phyloP scores from a whole-genome alignment of 2,329 filamentous ascomycete genomes.

The Periconia macrospinosa region DNA sequence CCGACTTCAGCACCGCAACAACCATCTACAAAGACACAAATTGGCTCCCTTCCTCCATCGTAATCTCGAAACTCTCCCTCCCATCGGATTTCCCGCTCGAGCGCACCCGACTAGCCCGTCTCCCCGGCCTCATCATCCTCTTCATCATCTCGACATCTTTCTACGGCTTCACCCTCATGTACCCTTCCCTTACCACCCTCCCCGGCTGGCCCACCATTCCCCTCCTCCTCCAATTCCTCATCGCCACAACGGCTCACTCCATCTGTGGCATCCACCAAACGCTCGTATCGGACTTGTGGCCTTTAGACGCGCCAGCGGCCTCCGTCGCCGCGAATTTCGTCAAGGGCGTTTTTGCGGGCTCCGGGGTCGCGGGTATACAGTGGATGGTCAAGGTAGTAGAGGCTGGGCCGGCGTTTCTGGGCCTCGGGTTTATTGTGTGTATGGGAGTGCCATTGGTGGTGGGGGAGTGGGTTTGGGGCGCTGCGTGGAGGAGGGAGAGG shows the following conservation, averaged over 20 bases:
- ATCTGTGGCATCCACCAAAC: slow-evolving; percentile 60
- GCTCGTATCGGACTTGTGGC: slow-evolving; percentile 65
- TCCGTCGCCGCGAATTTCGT: slow-evolving; percentile 67
- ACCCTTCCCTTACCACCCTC: slow-evolving; percentile 27
- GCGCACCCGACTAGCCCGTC: slow-evolving; percentile 41
- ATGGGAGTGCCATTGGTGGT: slow-evolving; percentile 11
- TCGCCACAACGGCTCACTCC: slow-evolving; percentile 37
- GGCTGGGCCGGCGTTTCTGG: slow-evolving; percentile 53
- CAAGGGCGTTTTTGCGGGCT: slow-evolving; percentile 63
- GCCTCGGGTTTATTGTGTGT: slow-evolving; percentile 12
- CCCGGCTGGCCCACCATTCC: slow-evolving; percentile 12
- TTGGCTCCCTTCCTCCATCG: slow-evolving; percentile 31
- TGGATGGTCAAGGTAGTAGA: slow-evolving; percentile 61
- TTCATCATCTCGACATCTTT: slow-evolving; percentile 41
- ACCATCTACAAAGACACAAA: slow-evolving; percentile 38
- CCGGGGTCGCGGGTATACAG: slow-evolving; percentile 62
- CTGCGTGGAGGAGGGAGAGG: slow-evolving; percentile 11
- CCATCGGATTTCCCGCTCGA: slow-evolving; percentile 48
- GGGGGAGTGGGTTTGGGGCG: slow-evolving; percentile 16
- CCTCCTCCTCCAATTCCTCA: slow-evolving; percentile 26
- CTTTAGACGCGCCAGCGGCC: slow-evolving; percentile 58
- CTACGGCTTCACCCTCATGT: slow-evolving; percentile 43
- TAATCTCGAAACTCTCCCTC: slow-evolving; percentile 12
- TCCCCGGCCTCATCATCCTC: slow-evolving; percentile 42
- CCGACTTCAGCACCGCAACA: slow-evolving; percentile 40